A percentile compares a stretch with the other conserved stretches of the same genome.
Evolutionary conservation across 495 filamentous ascomycete species (phyloP).

Genomic region (Chaetomium cochliodes): DNA sequence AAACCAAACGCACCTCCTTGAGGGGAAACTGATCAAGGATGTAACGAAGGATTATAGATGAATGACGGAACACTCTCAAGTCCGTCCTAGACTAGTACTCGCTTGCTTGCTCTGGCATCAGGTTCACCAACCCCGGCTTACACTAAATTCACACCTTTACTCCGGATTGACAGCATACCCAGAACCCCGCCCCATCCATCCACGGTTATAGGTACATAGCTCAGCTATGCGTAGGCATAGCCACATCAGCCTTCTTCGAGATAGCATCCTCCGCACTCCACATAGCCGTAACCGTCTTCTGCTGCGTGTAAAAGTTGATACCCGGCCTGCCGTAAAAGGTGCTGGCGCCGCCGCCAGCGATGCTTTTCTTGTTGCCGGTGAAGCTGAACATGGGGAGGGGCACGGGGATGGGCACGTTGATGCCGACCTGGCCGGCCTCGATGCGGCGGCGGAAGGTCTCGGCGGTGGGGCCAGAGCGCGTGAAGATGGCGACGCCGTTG

Average conservation of each 20-base stretch:
- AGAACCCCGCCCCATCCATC: too few species aligned
- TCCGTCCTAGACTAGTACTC: background rate
- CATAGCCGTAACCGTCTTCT: constrained; percentile 93
- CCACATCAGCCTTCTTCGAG: constrained; percentile 73
- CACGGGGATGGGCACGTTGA: constrained; percentile 82
- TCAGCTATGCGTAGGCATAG: constrained; percentile 82
- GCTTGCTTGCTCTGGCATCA: background rate
- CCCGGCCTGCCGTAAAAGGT: constrained; percentile 95
- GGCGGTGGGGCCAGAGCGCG: constrained; percentile 58
- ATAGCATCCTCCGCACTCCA: constrained; percentile 87
- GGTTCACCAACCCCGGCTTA: too few species aligned
- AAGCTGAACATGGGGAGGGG: constrained; percentile 96
- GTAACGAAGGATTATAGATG: too few species aligned
- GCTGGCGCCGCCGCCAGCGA: constrained; percentile 89
- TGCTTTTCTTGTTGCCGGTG: constrained; percentile 95
- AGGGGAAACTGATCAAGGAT: too few species aligned
- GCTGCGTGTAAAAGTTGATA: constrained; percentile 91
- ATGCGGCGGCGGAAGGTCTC: constrained; percentile 61
- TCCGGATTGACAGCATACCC: too few species aligned
- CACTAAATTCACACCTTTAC: background rate
- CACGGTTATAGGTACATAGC: background rate
- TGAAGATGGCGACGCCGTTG: constrained; percentile 67
- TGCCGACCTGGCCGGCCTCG: constrained; percentile 75
- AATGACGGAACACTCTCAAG: background rate
- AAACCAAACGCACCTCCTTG: too few species aligned